A percentile compares a stretch with the other conserved stretches of the same genome.
Evolutionary conservation across 495 filamentous ascomycete genomes (phyloP).

Genomic region (Bombardia bombarda): DNA sequence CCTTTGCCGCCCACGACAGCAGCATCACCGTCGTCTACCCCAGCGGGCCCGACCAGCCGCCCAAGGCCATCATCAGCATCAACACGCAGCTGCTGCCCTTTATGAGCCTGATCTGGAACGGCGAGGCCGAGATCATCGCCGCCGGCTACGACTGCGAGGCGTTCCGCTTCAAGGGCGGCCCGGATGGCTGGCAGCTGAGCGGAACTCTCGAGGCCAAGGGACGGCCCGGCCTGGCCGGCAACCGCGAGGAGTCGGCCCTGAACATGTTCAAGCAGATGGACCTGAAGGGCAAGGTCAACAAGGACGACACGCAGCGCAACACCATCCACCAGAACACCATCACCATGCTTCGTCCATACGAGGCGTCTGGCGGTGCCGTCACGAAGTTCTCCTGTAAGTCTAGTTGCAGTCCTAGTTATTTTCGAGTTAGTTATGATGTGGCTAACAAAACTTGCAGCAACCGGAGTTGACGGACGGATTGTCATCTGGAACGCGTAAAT

Average conservation of each 20-base stretch:
- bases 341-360: constrained; percentile 68
- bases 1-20: constrained; percentile 89
- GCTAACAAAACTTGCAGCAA: constrained; percentile 55
- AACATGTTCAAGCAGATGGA: constrained; percentile 99
- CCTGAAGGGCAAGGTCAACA: constrained; percentile 80
- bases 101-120: constrained; percentile 84
- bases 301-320: constrained; percentile 86
- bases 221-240: constrained; percentile 43
- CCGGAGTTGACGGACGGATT: constrained; percentile 88
- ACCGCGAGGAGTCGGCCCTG: constrained; percentile 64
- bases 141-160: constrained; percentile 96
- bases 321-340: constrained; percentile 98
- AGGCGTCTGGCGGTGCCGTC: constrained; percentile 55
- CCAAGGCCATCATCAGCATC: constrained; percentile 78
- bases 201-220: constrained; percentile 80
- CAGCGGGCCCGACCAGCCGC: constrained; percentile 82
- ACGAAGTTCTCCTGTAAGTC: constrained; percentile 83
- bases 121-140: constrained; percentile 88
- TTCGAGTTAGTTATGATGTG: constrained; percentile 2
- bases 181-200: constrained; percentile 75
- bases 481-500: constrained; percentile 61
- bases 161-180: constrained; percentile 77
- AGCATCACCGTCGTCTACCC: constrained; percentile 95
- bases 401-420: constrained; percentile 3
- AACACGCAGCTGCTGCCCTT: constrained; percentile 86